These are phyloP conservation scores for Cicer cuneatum DNA, from an alignment of 306 rosid genomes.

Conservation along the genomic window DNA sequence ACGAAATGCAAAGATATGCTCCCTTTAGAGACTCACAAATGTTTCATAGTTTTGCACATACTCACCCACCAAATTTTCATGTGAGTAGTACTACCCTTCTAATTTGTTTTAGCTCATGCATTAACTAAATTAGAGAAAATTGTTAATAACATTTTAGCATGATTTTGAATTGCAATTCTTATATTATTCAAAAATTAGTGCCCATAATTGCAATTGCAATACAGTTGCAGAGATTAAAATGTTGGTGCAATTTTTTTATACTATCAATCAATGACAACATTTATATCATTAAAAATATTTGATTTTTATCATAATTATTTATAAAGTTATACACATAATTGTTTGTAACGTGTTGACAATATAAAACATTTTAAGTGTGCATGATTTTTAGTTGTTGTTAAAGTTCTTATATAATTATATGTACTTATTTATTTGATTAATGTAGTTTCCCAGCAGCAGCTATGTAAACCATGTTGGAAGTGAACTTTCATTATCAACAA, in stretches of 20 bases:
- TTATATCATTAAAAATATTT: too few relatives aligned
- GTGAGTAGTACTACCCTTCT: slow-evolving; percentile 52
- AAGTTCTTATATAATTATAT: not conserved
- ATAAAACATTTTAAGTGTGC: too few relatives aligned
- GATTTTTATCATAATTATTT: too few relatives aligned
- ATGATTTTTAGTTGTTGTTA: not conserved
- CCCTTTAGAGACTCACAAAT: slow-evolving; percentile 59
- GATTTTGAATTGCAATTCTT: not conserved
- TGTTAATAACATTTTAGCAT: not conserved
- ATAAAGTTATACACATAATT: too few relatives aligned
- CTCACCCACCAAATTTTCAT: slow-evolving; percentile 61
- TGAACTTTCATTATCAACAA: slow-evolving; percentile 65
- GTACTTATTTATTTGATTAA: not conserved
- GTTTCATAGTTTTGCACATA: slow-evolving; percentile 55
- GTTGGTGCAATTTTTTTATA: too few relatives aligned
- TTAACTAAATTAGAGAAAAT: not conserved
- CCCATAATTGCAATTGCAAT: not conserved
- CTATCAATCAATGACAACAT: too few relatives aligned
- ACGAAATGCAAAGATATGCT: slow-evolving; percentile 58
- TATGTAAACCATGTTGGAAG: slow-evolving; percentile 69
- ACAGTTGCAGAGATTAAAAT: not conserved
- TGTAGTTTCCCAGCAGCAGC: slow-evolving; percentile 74
- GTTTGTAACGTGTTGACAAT: too few relatives aligned
- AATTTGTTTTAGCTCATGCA: slow-evolving; percentile 16
- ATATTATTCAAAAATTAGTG: too few relatives aligned